Conservation (phyloP, 2,329 filamentous ascomycete genomes). For the Anthostomella pinea region DNA sequence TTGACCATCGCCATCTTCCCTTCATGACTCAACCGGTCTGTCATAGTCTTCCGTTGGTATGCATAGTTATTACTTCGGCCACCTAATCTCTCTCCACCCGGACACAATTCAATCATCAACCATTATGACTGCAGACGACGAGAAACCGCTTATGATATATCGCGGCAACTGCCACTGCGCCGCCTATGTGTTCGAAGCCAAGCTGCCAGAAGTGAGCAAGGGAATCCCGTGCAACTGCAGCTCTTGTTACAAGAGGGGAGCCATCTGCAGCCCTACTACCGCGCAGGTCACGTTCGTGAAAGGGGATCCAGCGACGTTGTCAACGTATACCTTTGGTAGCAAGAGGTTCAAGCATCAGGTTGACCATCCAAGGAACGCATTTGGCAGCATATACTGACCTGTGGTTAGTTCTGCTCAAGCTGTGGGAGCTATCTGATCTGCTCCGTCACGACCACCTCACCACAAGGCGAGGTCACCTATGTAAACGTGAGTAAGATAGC, state of each 20-base stretch:
- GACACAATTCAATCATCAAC: too few species aligned
- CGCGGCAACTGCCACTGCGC: conserved; percentile 54
- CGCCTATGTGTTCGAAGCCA: conserved; percentile 45
- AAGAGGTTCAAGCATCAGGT: conserved; percentile 39
- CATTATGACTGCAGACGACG: background rate
- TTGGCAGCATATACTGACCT: too few species aligned
- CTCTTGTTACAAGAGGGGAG: conserved; percentile 53
- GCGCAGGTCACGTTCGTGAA: conserved; percentile 40
- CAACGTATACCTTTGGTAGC: conserved; percentile 40
- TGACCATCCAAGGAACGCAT: too few species aligned
- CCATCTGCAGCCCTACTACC: conserved; percentile 32
- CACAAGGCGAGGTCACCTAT: conserved; percentile 14
- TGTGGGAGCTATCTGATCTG: conserved; percentile 43
- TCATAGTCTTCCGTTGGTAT: too few species aligned
- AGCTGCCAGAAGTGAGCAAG: conserved; percentile 55
- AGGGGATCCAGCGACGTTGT: conserved; percentile 38
- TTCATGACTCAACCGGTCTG: too few species aligned
- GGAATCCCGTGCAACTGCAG: conserved; percentile 61
- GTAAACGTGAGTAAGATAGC: conserved; percentile 23
- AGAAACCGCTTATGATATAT: conserved; percentile 33
- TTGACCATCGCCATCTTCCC: too few species aligned
- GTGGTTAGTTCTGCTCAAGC: conserved; percentile 43
- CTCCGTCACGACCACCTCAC: background rate
- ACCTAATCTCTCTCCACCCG: too few species aligned
- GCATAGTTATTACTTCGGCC: too few species aligned